Evolutionary conservation across 2,329 filamentous ascomycete species (phyloP), one percentile per base, ranked within the genome.

Genomic region (Chlorencoelia australis): DNA sequence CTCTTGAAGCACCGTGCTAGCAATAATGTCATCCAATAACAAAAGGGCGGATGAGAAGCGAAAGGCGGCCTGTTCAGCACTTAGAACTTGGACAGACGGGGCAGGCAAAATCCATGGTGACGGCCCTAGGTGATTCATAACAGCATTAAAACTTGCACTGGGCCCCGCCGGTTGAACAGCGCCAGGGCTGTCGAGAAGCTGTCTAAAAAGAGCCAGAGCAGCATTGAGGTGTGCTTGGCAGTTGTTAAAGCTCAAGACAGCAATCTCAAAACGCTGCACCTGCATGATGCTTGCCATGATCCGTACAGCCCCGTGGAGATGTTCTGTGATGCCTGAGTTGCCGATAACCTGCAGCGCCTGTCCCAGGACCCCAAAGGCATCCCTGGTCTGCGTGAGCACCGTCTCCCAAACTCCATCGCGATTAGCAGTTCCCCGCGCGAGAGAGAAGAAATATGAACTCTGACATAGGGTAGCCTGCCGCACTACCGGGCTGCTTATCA

Each of bases 401-500:
- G 19, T 56, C 51, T 40, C 59, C 55, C 37, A 71, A 49, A 7
- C 67, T 46, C 21, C 70, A 58, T 43, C 64, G 30, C 14, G 15
- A 35, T 32, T 42, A 24, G 30, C 26, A 2, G 30, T 38, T 38
- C 34, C 39, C 17, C 27, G 41, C 2, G 33, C 42, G 15, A 50
- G 37, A 24, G 47, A 64, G 48, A 72, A 69, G 53, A 75, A 76
- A 54, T 73, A 75, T 3, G 68, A 66, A 1, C 68, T 66, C 27
- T 76, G 62, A 21, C 69, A 69, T 18, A 75, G 58, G 21, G 65
- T 66, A 2, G 67, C 66, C 48, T 75, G 68, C 52, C 67, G 71
- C 14, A 75, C 61, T 1, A 69, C 62, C 35, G 65, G 69, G 58
- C 73, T 75, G 46, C 64, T 67, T 42, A 69, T 65, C 19, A 78